Evolutionary conservation across 257 asterid genomes (phyloP), one percentile per base, ranked within the genome.

Genomic region (Coffea eugenioides): DNA sequence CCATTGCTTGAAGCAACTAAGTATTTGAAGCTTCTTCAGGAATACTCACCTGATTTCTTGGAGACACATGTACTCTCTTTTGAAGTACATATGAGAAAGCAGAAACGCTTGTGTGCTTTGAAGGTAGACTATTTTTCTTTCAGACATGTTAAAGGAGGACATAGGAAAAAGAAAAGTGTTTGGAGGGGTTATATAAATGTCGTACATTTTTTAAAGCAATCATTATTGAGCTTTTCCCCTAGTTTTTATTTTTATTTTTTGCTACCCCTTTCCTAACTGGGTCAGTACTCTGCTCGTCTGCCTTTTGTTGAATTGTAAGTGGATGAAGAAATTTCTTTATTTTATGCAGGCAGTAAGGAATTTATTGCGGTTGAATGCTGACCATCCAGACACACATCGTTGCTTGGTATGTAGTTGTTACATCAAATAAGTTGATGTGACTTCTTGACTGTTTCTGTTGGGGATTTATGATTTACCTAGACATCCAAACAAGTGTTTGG

Each of bases 11-110:
- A 96, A 90, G 98, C 98, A 75, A 94, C 99, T 13, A 96, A 91
- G 88, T 94, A 91, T 90, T 88, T 92, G 92, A 94, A 92, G 90
- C 93, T 91, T 69, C 98, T 94, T 68, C 98, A 94, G 91, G 90
- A 90, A 85, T 97, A 96, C 79, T 96, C 99, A 69, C 85, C 97
- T 80, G 92, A 96, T 79, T 86, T 80, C 82, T 83, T 92, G 82
- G 96, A 91, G 87, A 94, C 99, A 14, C 98, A 96, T 85, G 82
- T 92, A 70, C 91, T 94, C 67, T 92, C 97, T 66, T 96, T 94
- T 80, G 97, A 94, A 93, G 97, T 94, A 82, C 88, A 96, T 82
- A 90, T 89, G 92, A 91, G 99, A 89, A 94, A 85, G 86, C 89
- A 90, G 86, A 96, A 90, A 86, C 90, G 85, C 49, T 84, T 96